These are phyloP conservation scores for Wickerhamomyces rabaulensis DNA, from an alignment of 805 yeast species.

Conservation along the genomic window DNA sequence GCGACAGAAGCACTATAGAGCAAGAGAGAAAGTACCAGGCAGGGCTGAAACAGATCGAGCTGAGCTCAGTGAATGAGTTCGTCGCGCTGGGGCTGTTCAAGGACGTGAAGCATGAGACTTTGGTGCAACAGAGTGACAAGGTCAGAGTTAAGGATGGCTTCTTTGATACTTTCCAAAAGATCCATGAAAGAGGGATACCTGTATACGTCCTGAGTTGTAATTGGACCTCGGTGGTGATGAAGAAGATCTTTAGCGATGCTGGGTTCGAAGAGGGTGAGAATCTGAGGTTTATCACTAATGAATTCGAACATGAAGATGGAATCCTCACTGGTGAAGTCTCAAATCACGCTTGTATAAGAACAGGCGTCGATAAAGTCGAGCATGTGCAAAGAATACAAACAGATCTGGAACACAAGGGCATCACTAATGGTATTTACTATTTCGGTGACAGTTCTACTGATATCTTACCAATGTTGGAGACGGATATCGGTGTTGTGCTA, in stretches of 20 bases:
- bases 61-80: constrained; percentile 41
- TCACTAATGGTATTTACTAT: constrained; percentile 31
- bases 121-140: constrained; percentile 30
- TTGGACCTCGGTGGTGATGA: constrained; percentile 52
- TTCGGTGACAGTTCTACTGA: constrained; percentile 65
- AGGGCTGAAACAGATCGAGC: constrained; percentile 41
- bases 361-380: constrained; percentile 48
- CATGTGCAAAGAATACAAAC: constrained; percentile 17
- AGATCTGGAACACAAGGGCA: constrained; percentile 13
- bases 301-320: constrained; percentile 34
- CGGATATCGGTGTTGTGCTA: constrained; percentile 43
- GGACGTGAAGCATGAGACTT: constrained; percentile 30
- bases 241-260: constrained; percentile 21
- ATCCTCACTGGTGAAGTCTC: constrained; percentile 23
- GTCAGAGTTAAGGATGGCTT: constrained; percentile 64
- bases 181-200: constrained; percentile 24
- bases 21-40: constrained; percentile 42
- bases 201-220: constrained; percentile 51
- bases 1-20: constrained; percentile 27
- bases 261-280: constrained; percentile 19
- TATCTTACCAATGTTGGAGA: constrained; percentile 41
- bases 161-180: constrained; percentile 42
- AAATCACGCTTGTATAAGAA: constrained; percentile 32
- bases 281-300: constrained; percentile 42
- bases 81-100: constrained; percentile 34